These are phyloP conservation scores for Gossypium ekmanianum DNA, from an alignment of 345 rosid genomes.

Conservation along the genomic window DNA sequence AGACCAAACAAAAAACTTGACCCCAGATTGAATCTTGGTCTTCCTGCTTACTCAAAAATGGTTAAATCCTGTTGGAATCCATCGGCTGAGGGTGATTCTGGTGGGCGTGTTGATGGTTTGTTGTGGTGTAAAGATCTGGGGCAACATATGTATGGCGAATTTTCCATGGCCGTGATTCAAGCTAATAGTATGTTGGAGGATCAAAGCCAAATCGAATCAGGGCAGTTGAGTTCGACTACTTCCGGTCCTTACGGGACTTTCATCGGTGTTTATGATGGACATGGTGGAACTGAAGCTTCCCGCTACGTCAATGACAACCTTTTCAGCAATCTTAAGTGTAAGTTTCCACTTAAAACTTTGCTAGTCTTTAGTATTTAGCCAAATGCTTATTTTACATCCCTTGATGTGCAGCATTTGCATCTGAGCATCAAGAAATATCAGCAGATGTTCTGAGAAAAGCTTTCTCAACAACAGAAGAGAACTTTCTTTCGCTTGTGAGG, in stretches of 20 bases:
- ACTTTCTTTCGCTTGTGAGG: constrained; percentile 54
- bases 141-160: constrained; percentile 59
- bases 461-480: constrained; percentile 54
- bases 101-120: constrained; percentile 49
- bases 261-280: constrained; percentile 81
- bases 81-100: constrained; percentile 32
- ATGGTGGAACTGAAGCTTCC: constrained; percentile 75
- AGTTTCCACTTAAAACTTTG: constrained; percentile 13
- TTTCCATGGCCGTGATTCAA: constrained; percentile 82
- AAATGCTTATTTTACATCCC: background rate
- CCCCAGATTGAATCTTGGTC: constrained; percentile 21
- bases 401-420: constrained; percentile 42
- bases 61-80: constrained; percentile 66
- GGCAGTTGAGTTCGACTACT: constrained; percentile 40
- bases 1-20: constrained; percentile 19
- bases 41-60: constrained; percentile 33
- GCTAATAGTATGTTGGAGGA: constrained; percentile 71
- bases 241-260: constrained; percentile 59
- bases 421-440: constrained; percentile 47
- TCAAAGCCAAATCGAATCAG: constrained; percentile 87
- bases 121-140: constrained; percentile 69
- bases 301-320: constrained; percentile 52
- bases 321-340: constrained; percentile 64
- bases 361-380: background rate
- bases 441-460: constrained; percentile 53